Base-by-base conservation (phyloP, 306 rosid genomes). In the Rosa multiflora region DNA sequence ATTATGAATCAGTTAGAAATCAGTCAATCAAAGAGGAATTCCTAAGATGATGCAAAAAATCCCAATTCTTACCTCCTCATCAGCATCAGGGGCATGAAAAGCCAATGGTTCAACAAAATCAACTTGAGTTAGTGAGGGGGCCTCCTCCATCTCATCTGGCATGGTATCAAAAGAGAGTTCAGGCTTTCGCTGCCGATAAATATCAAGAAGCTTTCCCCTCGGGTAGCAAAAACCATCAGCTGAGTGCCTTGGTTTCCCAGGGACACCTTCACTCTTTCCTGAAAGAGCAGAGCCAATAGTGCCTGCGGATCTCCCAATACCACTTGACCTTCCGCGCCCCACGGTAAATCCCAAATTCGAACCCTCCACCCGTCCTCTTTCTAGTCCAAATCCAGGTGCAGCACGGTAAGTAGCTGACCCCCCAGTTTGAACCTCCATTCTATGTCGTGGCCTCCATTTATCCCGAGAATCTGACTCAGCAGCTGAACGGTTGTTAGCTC, bases 401-500 rank as follows among this genome's bases (percentile, higher is more conserved):
- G 87, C 90, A 39, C 92, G 92, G 55, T 85, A 76, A 40, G 87
- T 69, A 58, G 85, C 78, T 42, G 86, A 81, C 52, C 86, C 85
- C 71, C 83, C 83, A 23, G 92, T 48, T 51, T 89, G 87, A 78
- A 61, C 82, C 62, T 89, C 92, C 87, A 88, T 82, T 55, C 88
- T 82, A 77, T 89, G 90, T 78, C 92, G 92, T 56, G 92, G 92
- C 84, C 92, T 86, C 92, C 92, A 89, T 86, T 89, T 89, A 82
- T 89, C 92, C 43, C 88, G 87, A 43, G 92, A 84, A 29, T 89
- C 92, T 1, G 87, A 67, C 10, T 88, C 92, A 78, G 90, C 47
- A 76, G 85, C 76, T 69, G 87, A 76, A 44, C 90, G 90, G 70
- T 69, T 86, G 72, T 85, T 68, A 70, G 81, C 80, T 11, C 76